Conservation (phyloP, 116 monocot genomes). For the Dioscorea cayenensis region DNA sequence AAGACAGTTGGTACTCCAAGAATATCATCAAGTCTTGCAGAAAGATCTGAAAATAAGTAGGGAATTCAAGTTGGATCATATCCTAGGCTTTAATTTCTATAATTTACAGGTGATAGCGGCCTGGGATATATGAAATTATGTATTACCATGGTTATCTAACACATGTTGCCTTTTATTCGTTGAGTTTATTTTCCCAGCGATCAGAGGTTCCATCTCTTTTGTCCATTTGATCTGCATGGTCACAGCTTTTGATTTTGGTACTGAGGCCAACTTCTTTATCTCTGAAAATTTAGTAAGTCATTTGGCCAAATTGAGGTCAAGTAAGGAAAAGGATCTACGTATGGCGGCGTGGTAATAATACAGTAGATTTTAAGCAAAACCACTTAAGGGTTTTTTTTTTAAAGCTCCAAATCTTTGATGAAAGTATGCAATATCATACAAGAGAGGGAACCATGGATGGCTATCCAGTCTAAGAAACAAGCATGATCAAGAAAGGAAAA, state of each 20-base stretch:
- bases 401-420: no score
- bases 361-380: no score
- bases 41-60: constrained; percentile 10
- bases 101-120: neutral
- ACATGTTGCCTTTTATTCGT: neutral
- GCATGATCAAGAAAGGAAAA: no score
- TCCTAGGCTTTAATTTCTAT: neutral
- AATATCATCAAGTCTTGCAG: constrained; percentile 19
- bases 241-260: constrained; percentile 15
- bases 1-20: constrained; percentile 9
- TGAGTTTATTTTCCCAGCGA: neutral
- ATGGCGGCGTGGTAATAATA: no score
- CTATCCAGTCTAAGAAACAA: no score
- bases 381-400: no score
- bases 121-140: neutral
- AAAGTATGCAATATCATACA: no score
- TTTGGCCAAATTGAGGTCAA: no score
- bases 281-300: constrained; percentile 4
- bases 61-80: neutral
- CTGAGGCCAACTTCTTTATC: constrained; percentile 10
- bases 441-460: no score
- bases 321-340: no score
- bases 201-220: neutral
- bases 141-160: constrained; percentile 1
- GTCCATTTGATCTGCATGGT: constrained; percentile 4